Evolutionary conservation across 768 basidiomycete genomes (phyloP).

Genomic region (Pleurotus tuoliensis): DNA sequence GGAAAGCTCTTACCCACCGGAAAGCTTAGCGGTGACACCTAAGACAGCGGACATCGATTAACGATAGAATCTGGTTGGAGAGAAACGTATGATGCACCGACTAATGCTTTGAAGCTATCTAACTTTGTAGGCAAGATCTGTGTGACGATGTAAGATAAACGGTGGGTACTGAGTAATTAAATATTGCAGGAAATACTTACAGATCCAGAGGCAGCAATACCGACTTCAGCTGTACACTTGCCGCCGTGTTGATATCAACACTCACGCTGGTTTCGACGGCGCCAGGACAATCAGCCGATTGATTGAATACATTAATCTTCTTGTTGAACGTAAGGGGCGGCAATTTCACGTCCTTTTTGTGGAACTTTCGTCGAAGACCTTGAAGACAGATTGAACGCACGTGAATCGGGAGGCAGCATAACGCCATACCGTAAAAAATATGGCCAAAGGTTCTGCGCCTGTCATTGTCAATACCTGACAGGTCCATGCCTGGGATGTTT

Average conservation of each 20-base stretch:
- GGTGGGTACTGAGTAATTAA: no score
- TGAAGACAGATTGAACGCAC: no score
- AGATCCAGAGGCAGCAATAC: constrained; percentile 21
- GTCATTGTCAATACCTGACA: no score
- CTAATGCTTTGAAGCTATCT: constrained; percentile 28
- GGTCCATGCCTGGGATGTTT: not conserved
- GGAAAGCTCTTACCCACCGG: constrained; percentile 32
- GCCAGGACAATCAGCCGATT: constrained; percentile 19
- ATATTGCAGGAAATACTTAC: constrained; percentile 14
- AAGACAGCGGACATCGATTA: constrained; percentile 8
- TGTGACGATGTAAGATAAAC: no score
- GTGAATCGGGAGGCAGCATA: no score
- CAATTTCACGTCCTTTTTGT: no score
- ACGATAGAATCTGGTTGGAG: not conserved
- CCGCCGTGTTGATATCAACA: constrained; percentile 16
- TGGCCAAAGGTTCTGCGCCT: no score
- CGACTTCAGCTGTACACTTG: no score
- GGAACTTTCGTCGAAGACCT: no score
- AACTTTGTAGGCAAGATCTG: no score
- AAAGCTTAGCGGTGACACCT: constrained; percentile 34
- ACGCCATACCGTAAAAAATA: no score
- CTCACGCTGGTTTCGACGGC: constrained; percentile 13
- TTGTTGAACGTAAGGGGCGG: constrained; percentile 28
- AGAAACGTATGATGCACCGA: constrained; percentile 21
- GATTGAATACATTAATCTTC: constrained; percentile 23